These are phyloP conservation scores for Ustilago sp. DNA, from an alignment of 1,284 basidiomycete species.

Conservation along the genomic window DNA sequence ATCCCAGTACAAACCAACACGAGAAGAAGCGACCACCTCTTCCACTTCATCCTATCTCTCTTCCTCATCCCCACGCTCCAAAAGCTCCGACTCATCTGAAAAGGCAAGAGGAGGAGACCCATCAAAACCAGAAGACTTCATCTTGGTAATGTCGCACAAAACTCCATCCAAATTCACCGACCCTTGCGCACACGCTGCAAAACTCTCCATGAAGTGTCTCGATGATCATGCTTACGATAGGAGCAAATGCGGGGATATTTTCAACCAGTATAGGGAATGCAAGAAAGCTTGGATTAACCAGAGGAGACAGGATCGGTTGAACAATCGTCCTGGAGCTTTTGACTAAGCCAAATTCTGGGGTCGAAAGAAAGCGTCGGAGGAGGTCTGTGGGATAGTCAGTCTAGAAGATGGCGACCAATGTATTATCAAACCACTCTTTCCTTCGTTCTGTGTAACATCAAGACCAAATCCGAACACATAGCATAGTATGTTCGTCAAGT, in stretches of 20 bases:
- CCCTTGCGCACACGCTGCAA: conserved; percentile 65
- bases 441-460: neutral
- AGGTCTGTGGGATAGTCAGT: no score
- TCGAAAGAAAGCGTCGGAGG: neutral
- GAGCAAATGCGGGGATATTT: conserved; percentile 59
- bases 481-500: no score
- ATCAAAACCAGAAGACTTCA: conserved; percentile 48
- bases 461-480: no score
- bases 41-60: conserved; percentile 29
- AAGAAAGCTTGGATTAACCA: conserved; percentile 62
- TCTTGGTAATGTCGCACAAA: conserved; percentile 57
- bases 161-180: conserved; percentile 62
- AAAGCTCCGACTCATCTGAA: no score
- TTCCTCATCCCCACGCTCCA: conserved; percentile 23
- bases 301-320: conserved; percentile 51
- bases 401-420: no score
- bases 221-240: conserved; percentile 65
- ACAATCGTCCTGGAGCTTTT: conserved; percentile 52
- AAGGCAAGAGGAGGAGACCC: conserved; percentile 11
- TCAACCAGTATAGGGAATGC: conserved; percentile 63
- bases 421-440: no score
- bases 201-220: conserved; percentile 65
- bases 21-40: conserved; percentile 16
- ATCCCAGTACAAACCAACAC: conserved; percentile 30
- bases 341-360: conserved; percentile 18